A percentile compares a stretch with the other conserved stretches of the same genome.
These are phyloP conservation scores for Penicillium psychrosexuale DNA, from an alignment of 2,329 filamentous ascomycete genomes.

Conservation along the genomic window DNA sequence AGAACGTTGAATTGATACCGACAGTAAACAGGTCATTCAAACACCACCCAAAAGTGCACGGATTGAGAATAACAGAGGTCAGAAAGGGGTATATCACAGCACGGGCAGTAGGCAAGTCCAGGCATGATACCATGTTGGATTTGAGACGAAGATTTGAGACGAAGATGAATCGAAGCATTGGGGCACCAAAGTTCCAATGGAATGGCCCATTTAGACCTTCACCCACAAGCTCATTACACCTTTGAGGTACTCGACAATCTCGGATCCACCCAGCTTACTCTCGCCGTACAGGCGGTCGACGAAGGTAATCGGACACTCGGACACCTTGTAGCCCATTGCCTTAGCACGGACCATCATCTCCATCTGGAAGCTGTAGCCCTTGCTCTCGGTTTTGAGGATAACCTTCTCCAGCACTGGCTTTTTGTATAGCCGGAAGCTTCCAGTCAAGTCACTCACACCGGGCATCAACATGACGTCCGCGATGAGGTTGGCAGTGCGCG, in stretches of 20 bases:
- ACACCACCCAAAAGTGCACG: constrained; percentile 19
- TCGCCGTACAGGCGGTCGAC: constrained; percentile 94
- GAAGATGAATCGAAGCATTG: constrained; percentile 8
- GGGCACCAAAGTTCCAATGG: not conserved
- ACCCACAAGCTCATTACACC: constrained; percentile 74
- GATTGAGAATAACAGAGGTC: constrained; percentile 15
- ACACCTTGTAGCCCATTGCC: constrained; percentile 89
- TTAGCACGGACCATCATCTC: constrained; percentile 98
- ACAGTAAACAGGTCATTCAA: constrained; percentile 16
- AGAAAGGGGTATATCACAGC: constrained; percentile 26
- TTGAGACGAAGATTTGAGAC: constrained; percentile 12
- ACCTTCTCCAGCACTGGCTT: constrained; percentile 83
- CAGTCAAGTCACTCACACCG: constrained; percentile 92
- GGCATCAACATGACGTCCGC: constrained; percentile 91
- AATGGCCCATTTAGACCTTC: constrained; percentile 56
- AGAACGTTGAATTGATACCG: constrained; percentile 14
- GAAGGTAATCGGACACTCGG: constrained; percentile 94
- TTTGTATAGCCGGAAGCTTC: constrained; percentile 94
- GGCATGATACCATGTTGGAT: constrained; percentile 8
- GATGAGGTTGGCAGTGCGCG: constrained; percentile 83
- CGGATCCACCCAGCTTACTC: constrained; percentile 87
- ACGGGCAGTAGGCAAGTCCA: constrained; percentile 13
- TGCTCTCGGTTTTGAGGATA: constrained; percentile 85
- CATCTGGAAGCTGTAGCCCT: constrained; percentile 99
- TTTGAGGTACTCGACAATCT: constrained; percentile 96